Evolutionary conservation across 495 filamentous ascomycete species (phyloP).

Genomic region (Penicillium taxi): DNA sequence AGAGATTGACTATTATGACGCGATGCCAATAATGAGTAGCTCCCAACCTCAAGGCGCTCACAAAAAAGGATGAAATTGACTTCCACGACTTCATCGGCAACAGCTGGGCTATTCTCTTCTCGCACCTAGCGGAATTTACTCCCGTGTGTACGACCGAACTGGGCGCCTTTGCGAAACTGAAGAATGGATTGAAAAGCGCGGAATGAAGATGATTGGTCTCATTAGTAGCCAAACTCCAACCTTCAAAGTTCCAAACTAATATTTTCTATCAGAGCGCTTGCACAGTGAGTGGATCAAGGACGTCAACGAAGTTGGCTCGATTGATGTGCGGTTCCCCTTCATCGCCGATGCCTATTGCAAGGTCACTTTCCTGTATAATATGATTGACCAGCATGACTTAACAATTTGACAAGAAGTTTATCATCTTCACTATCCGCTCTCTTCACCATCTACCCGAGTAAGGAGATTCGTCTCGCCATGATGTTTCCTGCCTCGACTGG

Average conservation of each 20-base stretch:
- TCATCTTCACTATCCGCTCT: constrained; percentile 98
- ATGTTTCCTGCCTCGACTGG: constrained; percentile 96
- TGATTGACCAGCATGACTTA: constrained; percentile 83
- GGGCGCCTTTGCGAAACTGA: constrained; percentile 57
- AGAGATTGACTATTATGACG: not conserved
- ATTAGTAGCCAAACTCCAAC: constrained; percentile 25
- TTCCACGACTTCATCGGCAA: constrained; percentile 54
- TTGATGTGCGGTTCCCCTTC: constrained; percentile 83
- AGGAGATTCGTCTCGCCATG: constrained; percentile 92
- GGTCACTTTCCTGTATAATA: constrained; percentile 88
- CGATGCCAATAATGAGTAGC: constrained; percentile 22
- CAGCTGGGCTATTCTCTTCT: constrained; percentile 60
- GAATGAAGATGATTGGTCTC: constrained; percentile 61
- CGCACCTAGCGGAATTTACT: constrained; percentile 63
- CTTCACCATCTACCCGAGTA: constrained; percentile 98
- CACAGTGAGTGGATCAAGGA: constrained; percentile 82
- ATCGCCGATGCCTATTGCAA: constrained; percentile 95
- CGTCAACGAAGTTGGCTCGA: constrained; percentile 84
- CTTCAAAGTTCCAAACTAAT: constrained; percentile 43
- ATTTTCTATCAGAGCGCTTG: constrained; percentile 29
- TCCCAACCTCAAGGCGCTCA: constrained; percentile 58
- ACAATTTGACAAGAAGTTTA: constrained; percentile 91
- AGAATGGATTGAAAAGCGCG: constrained; percentile 53
- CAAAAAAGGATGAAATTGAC: constrained; percentile 59
- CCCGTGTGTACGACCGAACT: constrained; percentile 66